Base-by-base conservation (phyloP, 805 yeast genomes). In the Candida pseudofarinosa region DNA sequence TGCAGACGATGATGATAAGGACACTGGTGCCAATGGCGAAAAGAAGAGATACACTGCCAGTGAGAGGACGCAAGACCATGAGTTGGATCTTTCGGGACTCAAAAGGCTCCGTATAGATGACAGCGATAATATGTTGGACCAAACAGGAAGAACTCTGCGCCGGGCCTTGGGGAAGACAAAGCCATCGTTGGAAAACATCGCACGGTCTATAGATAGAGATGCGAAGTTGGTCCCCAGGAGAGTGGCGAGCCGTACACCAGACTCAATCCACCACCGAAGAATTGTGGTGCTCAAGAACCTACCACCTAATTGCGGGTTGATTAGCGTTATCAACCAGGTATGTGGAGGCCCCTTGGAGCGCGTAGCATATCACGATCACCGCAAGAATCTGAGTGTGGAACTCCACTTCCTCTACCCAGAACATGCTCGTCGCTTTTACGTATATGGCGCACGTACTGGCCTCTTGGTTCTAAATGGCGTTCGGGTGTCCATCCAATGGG, bases 261-360 rank as follows among this genome's bases (percentile, higher is more conserved):
- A 35, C n/a, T 35, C 36, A n/a, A 16, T 18, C 8, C 40, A 37
- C 28, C 14, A 23, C 8, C 30, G 49, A 41, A 56, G 73, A 44
- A 59, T 67, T 2, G 45, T 78, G 12, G 56, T 65, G 14, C 43
- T 76, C 3, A 55, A 53, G n/a, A 63, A 69, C 15, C 56, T 79
- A 19, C 74, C 79, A 0, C 41, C 52, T 0, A 52, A 57, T 20
- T 69, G 77, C 6, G 80, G 83, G 6, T 48, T 80, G 6, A 67
- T 67, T 17, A 66, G 78, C 32, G 61, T 84, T 7, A 49, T 85
- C 15, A 55, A 78, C 1, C 84, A 79, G 41, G 64, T 83, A 0
- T 66, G 71, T 49, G 90, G 93, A 1, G 95, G 95, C 0, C 85
- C 88, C 0, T 59, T 85, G 39, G 87, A 83, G 47, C 72, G 69